These are phyloP conservation scores for Paragyromitra xinjiangensis DNA, from an alignment of 495 filamentous ascomycete species.

Conservation along the genomic window DNA sequence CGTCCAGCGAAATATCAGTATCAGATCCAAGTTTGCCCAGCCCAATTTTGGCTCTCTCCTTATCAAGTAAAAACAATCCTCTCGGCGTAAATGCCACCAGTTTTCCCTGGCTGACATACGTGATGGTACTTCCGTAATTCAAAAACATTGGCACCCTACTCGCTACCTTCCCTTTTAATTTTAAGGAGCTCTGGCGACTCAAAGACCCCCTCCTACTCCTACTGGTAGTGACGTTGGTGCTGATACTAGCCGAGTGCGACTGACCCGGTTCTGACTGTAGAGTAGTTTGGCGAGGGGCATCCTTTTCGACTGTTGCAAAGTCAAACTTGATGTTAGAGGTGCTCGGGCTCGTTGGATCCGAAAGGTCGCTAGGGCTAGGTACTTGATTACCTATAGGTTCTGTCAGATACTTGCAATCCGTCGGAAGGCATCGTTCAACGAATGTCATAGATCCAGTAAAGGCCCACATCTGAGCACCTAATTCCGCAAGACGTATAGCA, in stretches of 20 bases:
- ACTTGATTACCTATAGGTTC: neutral
- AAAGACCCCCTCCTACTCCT: conserved; percentile 8
- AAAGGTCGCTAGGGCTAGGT: neutral
- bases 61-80: conserved; percentile 19
- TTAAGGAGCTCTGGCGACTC: conserved; percentile 6
- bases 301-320: neutral
- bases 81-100: conserved; percentile 24
- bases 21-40: neutral
- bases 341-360: conserved; percentile 10
- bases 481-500: conserved; percentile 16
- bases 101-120: conserved; percentile 30
- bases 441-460: conserved; percentile 25
- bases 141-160: conserved; percentile 35
- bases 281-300: neutral
- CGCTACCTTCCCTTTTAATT: conserved; percentile 15
- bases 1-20: neutral
- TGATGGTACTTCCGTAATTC: conserved; percentile 31
- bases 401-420: conserved; percentile 13
- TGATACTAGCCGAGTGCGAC: neutral
- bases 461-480: conserved; percentile 27
- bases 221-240: neutral
- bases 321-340: conserved; percentile 12
- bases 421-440: conserved; percentile 11
- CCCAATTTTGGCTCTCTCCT: neutral
- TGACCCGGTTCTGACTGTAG: neutral